Conservation (phyloP, 371 early-diverging fungal species). For the Nematocida sp. region DNA sequence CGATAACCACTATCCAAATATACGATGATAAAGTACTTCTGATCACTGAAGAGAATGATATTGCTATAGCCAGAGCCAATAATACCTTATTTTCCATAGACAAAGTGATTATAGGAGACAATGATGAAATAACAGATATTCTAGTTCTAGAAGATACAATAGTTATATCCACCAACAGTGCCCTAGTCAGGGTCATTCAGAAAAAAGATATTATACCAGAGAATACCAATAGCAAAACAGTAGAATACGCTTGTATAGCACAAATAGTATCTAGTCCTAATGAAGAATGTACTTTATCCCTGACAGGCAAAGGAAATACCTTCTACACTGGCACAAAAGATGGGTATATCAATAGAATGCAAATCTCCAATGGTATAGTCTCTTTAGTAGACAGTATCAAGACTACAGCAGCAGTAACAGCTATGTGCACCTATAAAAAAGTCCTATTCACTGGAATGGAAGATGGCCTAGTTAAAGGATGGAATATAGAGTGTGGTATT, state of each 20-base stretch:
- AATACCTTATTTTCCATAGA: background rate
- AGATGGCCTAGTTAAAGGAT: slow-evolving; percentile 15
- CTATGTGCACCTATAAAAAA: slow-evolving; percentile 16
- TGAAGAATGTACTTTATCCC: slow-evolving; percentile 17
- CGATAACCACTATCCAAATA: background rate
- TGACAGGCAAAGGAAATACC: background rate
- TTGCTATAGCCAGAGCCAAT: background rate
- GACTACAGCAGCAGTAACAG: slow-evolving; percentile 12
- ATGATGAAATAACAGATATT: slow-evolving; percentile 49
- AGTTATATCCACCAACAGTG: slow-evolving; percentile 32
- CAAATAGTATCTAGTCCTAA: slow-evolving; percentile 17
- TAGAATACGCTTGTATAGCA: background rate
- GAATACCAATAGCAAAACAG: background rate
- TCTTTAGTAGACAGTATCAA: background rate
- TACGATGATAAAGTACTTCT: slow-evolving; percentile 5
- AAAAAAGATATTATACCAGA: background rate
- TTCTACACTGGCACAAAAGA: slow-evolving; percentile 40
- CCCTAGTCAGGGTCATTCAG: background rate
- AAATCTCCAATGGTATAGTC: background rate
- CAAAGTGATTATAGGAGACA: slow-evolving; percentile 17
- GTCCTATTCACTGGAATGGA: slow-evolving; percentile 23
- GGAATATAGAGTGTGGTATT: background rate
- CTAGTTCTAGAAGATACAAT: background rate
- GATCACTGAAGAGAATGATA: slow-evolving; percentile 31
- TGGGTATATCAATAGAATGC: slow-evolving; percentile 6